Evolutionary conservation across 2,329 filamentous ascomycete genomes (phyloP).

Genomic region (Verticillium dahliae): DNA sequence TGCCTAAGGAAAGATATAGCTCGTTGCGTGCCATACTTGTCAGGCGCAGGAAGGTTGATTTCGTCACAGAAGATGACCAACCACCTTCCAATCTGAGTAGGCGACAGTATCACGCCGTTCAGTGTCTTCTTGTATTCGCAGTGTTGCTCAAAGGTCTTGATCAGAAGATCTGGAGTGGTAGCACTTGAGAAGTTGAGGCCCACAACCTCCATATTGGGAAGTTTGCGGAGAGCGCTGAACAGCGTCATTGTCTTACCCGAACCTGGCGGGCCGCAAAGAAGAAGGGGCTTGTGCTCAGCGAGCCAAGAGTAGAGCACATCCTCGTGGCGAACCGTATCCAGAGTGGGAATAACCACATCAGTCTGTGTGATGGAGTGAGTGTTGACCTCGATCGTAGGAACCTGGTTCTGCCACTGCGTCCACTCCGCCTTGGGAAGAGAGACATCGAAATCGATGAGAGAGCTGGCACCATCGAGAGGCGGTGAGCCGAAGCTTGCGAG

Average conservation of each 20-base stretch:
- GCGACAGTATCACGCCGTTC: conserved; percentile 91
- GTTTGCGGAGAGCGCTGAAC: conserved; percentile 92
- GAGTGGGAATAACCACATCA: conserved; percentile 94
- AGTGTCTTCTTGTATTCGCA: conserved; percentile 99
- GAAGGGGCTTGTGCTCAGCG: conserved; percentile 92
- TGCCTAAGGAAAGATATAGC: conserved; percentile 97
- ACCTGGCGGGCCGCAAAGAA: conserved; percentile 94
- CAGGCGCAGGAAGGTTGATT: conserved; percentile 95
- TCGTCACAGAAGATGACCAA: conserved; percentile 98
- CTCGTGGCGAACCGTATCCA: conserved; percentile 96
- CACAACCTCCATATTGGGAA: conserved; percentile 98
- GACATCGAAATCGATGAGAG: conserved; percentile 94
- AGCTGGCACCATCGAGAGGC: conserved; percentile 67
- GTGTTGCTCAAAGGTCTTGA: conserved; percentile 99
- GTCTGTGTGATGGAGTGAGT: conserved; percentile 97
- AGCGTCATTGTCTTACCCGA: conserved; percentile 99
- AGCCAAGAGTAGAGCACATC: conserved; percentile 99
- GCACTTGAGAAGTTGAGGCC: conserved; percentile 99
- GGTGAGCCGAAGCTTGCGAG: conserved; percentile 84
- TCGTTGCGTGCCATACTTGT: conserved; percentile 95
- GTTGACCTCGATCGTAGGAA: conserved; percentile 92
- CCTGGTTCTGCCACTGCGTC: conserved; percentile 89
- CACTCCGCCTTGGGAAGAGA: conserved; percentile 81
- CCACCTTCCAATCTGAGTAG: conserved; percentile 95
- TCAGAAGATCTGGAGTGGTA: conserved; percentile 92